These are phyloP conservation scores for Limonomyces culmigenus DNA, from an alignment of 1,284 basidiomycete species.

Conservation along the genomic window DNA sequence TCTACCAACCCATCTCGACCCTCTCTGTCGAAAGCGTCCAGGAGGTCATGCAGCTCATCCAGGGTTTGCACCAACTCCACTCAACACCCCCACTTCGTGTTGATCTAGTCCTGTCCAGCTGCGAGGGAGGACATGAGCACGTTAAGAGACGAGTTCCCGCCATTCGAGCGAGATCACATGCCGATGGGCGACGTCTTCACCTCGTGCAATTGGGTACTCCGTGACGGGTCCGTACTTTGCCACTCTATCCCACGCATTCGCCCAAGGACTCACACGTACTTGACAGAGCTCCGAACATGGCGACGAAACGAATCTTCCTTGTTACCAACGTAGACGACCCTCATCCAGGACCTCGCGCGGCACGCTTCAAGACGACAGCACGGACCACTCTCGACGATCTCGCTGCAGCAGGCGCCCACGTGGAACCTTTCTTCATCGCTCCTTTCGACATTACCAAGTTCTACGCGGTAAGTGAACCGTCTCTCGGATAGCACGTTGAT, in stretches of 20 bases:
- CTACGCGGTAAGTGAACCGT: slow-evolving; percentile 53
- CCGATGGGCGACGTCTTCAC: slow-evolving; percentile 76
- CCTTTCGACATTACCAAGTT: slow-evolving; percentile 66
- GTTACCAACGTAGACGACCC: slow-evolving; percentile 85
- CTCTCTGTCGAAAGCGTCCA: slow-evolving; percentile 73
- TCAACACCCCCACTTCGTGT: slow-evolving; percentile 1
- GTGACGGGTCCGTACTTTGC: slow-evolving; percentile 49
- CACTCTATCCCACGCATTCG: slow-evolving; percentile 3
- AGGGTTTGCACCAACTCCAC: slow-evolving; percentile 18
- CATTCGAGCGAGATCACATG: slow-evolving; percentile 30
- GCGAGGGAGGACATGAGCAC: slow-evolving; percentile 38
- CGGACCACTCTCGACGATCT: slow-evolving; percentile 71
- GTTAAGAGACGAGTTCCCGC: slow-evolving; percentile 42
- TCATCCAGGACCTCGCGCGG: slow-evolving; percentile 24
- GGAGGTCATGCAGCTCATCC: slow-evolving; percentile 50
- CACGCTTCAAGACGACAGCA: slow-evolving; percentile 45
- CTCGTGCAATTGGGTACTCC: slow-evolving; percentile 75
- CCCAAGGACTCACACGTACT: not conserved
- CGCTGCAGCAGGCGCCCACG: slow-evolving; percentile 58
- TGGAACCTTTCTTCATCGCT: slow-evolving; percentile 90
- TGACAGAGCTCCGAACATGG: slow-evolving; percentile 63
- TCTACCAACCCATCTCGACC: slow-evolving; percentile 63
- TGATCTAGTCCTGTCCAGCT: slow-evolving; percentile 17
- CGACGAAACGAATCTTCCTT: slow-evolving; percentile 81
- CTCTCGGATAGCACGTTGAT: no score